Evolutionary conservation across 176 grass and related monocot genomes (phyloP), one percentile per base, ranked within the genome.

Genomic region (Secale cereale): DNA sequence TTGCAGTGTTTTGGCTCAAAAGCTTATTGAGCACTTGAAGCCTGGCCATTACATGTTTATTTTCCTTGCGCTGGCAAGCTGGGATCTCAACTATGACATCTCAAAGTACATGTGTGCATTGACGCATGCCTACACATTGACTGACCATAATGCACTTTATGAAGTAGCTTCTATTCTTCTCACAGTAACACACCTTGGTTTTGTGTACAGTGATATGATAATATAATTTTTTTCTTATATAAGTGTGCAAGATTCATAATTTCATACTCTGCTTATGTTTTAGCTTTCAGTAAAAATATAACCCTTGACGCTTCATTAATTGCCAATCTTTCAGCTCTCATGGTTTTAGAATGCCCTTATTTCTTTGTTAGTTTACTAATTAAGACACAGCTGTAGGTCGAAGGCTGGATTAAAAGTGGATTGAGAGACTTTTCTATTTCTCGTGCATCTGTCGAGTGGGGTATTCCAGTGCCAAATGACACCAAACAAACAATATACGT

Each of bases 361-460:
- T 70, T 70, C 12, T 56, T 79, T 84, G 30, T 68, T 86, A 30
- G 81, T 81, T 88, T 81, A 71, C 87, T 90, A 59, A 91, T 45
- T 22, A 78, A 90, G 56, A 81, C 56, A 86, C 86, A 91, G 81
- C 79, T 98, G 79, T 95, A 98, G 96, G 96, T 98, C 62, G 93
- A 98, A 94, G 85, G 93, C 71, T 98, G 96, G 96, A 95, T 98
- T 87, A 95, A 95, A 88, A 90, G 78, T 81, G 96, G 96, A 84
- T 79, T 98, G 77, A 94, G 88, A 83, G 96, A 98, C 81, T 98
- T 98, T 31, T 98, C 96, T 88, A 92, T 98, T 89, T 98, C 96
- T 20, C 91, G 91, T 63, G 80, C 93, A 46, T 95, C 89, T 88
- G 96, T 98, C 28, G 96, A 98, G 13, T 98, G 96, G 93, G 96